These are phyloP conservation scores for Citrus sp. DNA, from an alignment of 345 rosid species.

Conservation along the genomic window DNA sequence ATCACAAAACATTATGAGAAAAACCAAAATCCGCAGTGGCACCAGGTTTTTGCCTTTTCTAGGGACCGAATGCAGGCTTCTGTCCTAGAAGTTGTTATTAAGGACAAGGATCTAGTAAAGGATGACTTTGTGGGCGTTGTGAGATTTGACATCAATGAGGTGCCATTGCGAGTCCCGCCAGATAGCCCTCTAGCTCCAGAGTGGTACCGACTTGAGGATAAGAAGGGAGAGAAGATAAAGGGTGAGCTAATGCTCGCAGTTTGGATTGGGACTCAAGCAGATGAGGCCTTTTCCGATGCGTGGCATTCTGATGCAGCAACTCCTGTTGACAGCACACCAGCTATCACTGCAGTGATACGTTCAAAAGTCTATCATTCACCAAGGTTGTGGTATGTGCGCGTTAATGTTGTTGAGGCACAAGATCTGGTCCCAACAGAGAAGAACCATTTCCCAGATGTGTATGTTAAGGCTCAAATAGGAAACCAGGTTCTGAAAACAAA, in stretches of 20 bases:
- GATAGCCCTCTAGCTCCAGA: slow-evolving; percentile 98
- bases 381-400: slow-evolving; percentile 87
- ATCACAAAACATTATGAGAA: slow-evolving; percentile 89
- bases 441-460: slow-evolving; percentile 79
- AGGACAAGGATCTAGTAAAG: slow-evolving; percentile 84
- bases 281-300: slow-evolving; percentile 96
- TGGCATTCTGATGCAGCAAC: slow-evolving; percentile 99
- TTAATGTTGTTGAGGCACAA: slow-evolving; percentile 89
- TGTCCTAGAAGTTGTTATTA: slow-evolving; percentile 69
- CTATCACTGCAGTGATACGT: slow-evolving; percentile 52
- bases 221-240: slow-evolving; percentile 76
- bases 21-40: slow-evolving; percentile 90
- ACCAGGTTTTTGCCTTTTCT: slow-evolving; percentile 94
- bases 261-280: slow-evolving; percentile 99
- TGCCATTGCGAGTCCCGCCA: slow-evolving; percentile 92
- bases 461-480: slow-evolving; percentile 74
- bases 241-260: slow-evolving; percentile 97
- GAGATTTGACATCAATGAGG: slow-evolving; percentile 76
- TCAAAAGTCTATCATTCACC: slow-evolving; percentile 98
- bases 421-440: slow-evolving; percentile 77
- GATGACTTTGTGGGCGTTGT: slow-evolving; percentile 88
- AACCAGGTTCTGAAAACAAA: slow-evolving; percentile 77
- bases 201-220: slow-evolving; percentile 89
- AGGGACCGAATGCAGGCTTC: slow-evolving; percentile 96
- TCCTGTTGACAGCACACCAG: slow-evolving; percentile 59